Evolutionary conservation across 805 yeast genomes (phyloP), one percentile per base, ranked within the genome.

Genomic region (Schwanniomyces vanrijiae): DNA sequence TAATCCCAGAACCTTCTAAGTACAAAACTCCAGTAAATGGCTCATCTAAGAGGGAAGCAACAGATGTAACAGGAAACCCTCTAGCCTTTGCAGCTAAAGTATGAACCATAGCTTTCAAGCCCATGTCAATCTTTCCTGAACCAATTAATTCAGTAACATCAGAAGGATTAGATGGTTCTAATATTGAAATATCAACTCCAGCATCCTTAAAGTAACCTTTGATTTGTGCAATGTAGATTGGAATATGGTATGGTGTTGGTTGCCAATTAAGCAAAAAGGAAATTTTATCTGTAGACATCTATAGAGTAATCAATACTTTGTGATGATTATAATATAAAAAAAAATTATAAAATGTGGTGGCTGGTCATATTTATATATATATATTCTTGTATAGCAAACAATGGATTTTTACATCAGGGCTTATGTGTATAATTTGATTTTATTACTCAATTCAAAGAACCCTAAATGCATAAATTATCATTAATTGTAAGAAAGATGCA

Each of bases 61-160:
- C 73, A 13, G 83, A 76, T 18, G 82, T 80, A 19, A 79, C 82
- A 24, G 81, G 81, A 57, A 66, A 79, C 8, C 82, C 82, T 50
- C 83, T 71, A 10, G 83, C 83, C 58, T 78, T 78, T 20, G 82
- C 83, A 45, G 83, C 83, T 48, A 79, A 63, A 4, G 83, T 79
- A 55, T 79, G 83, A 53, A 79, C 78, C 83, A 79, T 79, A 38
- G 83, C 83, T 58, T 79, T 79, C 51, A 79, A 66, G 11, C 83
- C 83, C 80, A 79, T 76, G 62, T 79, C 83, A 42, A 77, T 68
- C 51, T 79, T 79, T 25, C 83, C 83, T 1, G 79, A 70, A 5
- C 83, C 83, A 59, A 79, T 75, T 50, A 79, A 64, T 49, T 79
- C 82, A 22, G 83, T 79, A 38, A 78, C 83, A 59, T 79, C 83